Conservation (phyloP, 2,329 filamentous ascomycete species). For the Fusarium penzigii region DNA sequence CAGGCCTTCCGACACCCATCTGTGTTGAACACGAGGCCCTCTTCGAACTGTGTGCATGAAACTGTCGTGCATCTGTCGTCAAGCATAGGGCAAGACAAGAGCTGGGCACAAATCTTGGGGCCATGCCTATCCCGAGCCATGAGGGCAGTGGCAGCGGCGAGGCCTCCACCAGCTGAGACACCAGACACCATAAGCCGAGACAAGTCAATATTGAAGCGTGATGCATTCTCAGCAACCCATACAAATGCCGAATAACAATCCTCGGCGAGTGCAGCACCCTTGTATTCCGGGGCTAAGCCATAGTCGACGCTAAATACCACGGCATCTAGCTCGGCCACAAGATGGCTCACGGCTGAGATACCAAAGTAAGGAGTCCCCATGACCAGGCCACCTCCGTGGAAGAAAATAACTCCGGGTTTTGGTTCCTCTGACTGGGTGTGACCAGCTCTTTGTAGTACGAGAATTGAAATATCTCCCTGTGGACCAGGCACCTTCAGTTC, state of each 20-base stretch:
- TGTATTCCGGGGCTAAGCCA: conserved; percentile 5
- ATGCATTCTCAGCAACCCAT: conserved; percentile 2
- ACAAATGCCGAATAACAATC: conserved; percentile 5
- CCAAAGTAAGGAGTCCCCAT: conserved; percentile 10
- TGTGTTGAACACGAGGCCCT: conserved; percentile 5
- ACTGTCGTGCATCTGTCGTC: conserved; percentile 9
- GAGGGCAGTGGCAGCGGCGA: conserved; percentile 4
- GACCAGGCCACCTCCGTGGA: conserved; percentile 11
- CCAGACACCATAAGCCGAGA: conserved; percentile 8
- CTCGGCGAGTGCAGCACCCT: neutral
- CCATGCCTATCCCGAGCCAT: conserved; percentile 5
- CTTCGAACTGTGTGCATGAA: conserved; percentile 8
- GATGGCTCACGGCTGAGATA: neutral
- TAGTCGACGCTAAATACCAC: conserved; percentile 6
- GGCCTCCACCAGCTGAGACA: conserved; percentile 10
- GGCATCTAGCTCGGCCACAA: conserved; percentile 8
- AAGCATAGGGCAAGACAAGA: conserved; percentile 14
- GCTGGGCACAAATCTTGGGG: conserved; percentile 5
- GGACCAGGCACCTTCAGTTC: no score
- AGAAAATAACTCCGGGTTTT: conserved; percentile 3
- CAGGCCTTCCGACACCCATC: conserved; percentile 2
- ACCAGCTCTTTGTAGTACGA: neutral
- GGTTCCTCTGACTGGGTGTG: neutral
- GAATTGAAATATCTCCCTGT: no score
- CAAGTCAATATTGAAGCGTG: neutral